A percentile compares a stretch with the other conserved stretches of the same genome.
Conservation (phyloP, 345 rosid genomes). For the Murraya koenigii region DNA sequence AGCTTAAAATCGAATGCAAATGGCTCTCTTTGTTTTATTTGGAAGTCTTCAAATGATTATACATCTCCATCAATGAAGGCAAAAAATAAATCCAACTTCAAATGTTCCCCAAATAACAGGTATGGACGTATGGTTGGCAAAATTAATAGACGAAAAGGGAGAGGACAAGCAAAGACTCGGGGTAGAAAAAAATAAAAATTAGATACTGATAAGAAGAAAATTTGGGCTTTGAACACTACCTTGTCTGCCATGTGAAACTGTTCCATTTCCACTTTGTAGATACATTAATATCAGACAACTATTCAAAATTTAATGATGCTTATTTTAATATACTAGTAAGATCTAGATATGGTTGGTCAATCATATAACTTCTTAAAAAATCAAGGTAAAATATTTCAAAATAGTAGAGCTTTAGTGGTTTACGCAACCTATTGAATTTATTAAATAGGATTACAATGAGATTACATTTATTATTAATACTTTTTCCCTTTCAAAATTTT, state of each 20-base stretch:
- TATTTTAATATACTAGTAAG: not conserved
- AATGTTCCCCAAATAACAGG: not conserved
- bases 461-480: not conserved
- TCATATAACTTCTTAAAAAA: not conserved
- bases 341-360: not conserved
- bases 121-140: not conserved
- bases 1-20: not conserved
- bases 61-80: conserved; percentile 7
- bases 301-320: not conserved
- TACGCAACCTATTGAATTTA: not conserved
- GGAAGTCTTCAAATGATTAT: not conserved
- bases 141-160: not conserved
- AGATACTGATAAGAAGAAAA: not conserved
- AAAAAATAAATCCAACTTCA: not conserved
- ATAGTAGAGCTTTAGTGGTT: not conserved
- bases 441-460: not conserved
- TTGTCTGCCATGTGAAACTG: conserved; percentile 21
- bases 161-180: not conserved
- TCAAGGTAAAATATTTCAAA: not conserved
- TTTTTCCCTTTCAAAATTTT: not conserved
- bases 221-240: conserved; percentile 17
- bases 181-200: not conserved
- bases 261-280: not conserved
- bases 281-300: not conserved
- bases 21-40: not conserved